Conservation (phyloP, 2,329 filamentous ascomycete species). For the Onygena corvina region DNA sequence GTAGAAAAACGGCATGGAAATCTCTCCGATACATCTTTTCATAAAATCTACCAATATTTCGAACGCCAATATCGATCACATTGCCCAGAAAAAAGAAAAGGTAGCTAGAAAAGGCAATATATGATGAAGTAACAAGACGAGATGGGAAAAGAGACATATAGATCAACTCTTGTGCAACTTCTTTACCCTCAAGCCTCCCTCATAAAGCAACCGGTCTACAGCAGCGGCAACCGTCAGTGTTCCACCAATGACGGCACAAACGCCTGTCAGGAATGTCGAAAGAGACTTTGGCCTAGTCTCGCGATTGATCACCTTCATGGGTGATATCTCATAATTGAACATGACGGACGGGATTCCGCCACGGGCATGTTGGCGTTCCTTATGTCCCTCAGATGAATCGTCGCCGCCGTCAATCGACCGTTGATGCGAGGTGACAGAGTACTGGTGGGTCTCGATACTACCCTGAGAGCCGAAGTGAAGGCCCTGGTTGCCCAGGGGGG, state of each 20-base stretch:
- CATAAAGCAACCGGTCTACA: constrained; percentile 80
- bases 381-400: constrained; percentile 76
- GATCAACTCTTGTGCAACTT: constrained; percentile 59
- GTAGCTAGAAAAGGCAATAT: not conserved
- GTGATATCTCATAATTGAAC: constrained; percentile 98
- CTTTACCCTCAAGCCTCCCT: constrained; percentile 71
- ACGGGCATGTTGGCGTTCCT: constrained; percentile 76
- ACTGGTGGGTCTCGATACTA: constrained; percentile 94
- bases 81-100: constrained; percentile 1
- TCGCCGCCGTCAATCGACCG: constrained; percentile 72
- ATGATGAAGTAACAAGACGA: constrained; percentile 2
- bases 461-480: constrained; percentile 54
- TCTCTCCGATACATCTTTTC: not conserved
- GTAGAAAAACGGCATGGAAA: not conserved
- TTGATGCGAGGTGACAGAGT: constrained; percentile 94
- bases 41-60: constrained; percentile 1
- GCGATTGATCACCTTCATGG: constrained; percentile 98
- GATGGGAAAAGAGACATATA: not conserved
- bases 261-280: constrained; percentile 78
- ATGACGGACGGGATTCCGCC: constrained; percentile 96
- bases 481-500: constrained; percentile 58
- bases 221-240: constrained; percentile 93
- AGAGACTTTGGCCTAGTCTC: constrained; percentile 84
- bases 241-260: constrained; percentile 89
- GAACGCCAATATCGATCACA: constrained; percentile 6